phyloP scores from a whole-genome alignment of 106 monocot genomes.

The Ottelia alismoides region DNA sequence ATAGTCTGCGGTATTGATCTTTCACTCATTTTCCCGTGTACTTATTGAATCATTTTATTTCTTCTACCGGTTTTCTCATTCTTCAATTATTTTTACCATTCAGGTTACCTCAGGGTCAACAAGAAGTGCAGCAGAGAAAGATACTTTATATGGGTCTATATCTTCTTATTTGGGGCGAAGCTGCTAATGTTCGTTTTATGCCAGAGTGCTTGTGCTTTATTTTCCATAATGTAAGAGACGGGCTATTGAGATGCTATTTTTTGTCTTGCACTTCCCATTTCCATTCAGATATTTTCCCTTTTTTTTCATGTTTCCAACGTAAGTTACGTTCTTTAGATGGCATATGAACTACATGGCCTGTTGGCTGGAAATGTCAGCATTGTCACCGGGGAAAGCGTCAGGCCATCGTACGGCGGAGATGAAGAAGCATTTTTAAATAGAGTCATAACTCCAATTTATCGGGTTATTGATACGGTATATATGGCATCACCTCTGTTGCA shows the following conservation, averaged over 20 bases:
- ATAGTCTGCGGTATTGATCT: conserved; percentile 63
- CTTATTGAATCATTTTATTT: too few species aligned
- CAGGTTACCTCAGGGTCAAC: conserved; percentile 76
- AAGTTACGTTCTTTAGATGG: conserved; percentile 56
- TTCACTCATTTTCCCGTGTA: too few species aligned
- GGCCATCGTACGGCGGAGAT: conserved; percentile 92
- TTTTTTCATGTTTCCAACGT: too few species aligned
- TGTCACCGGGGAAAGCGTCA: conserved; percentile 92
- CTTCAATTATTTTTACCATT: neutral
- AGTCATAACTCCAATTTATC: conserved; percentile 91
- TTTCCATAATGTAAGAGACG: conserved; percentile 77
- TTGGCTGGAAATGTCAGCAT: conserved; percentile 91
- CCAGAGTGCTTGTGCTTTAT: conserved; percentile 95
- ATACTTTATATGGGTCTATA: conserved; percentile 91
- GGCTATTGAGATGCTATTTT: too few species aligned
- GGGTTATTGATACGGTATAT: conserved; percentile 81
- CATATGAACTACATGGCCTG: conserved; percentile 90
- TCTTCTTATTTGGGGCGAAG: conserved; percentile 99
- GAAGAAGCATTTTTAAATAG: conserved; percentile 91
- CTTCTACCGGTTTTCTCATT: too few species aligned
- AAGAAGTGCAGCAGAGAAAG: conserved; percentile 85
- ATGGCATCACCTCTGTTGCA: too few species aligned
- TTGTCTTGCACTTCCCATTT: too few species aligned
- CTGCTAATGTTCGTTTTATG: conserved; percentile 85
- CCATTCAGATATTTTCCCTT: too few species aligned